These are phyloP conservation scores for Smittium culicis DNA, from an alignment of 371 early-diverging fungal species.

Conservation along the genomic window DNA sequence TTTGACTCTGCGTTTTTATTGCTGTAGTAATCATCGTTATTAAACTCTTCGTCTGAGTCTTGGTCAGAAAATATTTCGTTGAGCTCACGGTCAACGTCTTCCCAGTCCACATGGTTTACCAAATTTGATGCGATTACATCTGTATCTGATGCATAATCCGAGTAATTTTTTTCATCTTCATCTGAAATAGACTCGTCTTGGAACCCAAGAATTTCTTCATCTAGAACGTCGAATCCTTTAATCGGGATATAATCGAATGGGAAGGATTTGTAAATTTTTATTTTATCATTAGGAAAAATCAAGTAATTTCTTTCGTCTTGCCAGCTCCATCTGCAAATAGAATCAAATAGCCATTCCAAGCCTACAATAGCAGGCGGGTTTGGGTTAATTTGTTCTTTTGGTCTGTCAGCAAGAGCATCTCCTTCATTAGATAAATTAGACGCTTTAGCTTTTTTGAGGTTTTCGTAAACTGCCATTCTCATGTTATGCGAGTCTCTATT, in stretches of 20 bases:
- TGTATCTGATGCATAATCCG: constrained; percentile 23
- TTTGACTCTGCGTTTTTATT: constrained; percentile 12
- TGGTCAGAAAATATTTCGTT: constrained; percentile 22
- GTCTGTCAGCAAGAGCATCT: not conserved
- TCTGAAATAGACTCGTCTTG: constrained; percentile 1
- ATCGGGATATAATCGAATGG: not conserved
- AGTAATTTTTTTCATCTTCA: constrained; percentile 12
- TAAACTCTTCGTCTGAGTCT: constrained; percentile 15
- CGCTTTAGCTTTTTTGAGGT: not conserved
- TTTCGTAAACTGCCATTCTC: constrained; percentile 18
- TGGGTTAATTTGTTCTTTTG: not conserved
- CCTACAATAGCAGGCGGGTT: constrained; percentile 19
- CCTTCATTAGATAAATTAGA: constrained; percentile 5
- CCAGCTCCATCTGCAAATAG: constrained; percentile 22
- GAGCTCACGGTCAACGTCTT: constrained; percentile 29
- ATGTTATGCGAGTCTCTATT: constrained; percentile 30
- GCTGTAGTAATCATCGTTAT: constrained; percentile 12
- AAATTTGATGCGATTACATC: constrained; percentile 21
- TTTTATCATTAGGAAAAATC: constrained; percentile 11
- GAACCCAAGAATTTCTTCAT: constrained; percentile 12
- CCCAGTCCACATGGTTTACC: constrained; percentile 28
- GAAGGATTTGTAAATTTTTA: not conserved
- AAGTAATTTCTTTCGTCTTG: constrained; percentile 22
- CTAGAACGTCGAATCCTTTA: constrained; percentile 8
- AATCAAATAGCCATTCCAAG: constrained; percentile 27